Percentiles rank a stretch among this genome's conserved stretches.
Conservation (phyloP, 2,329 filamentous ascomycete genomes). For the Colletotrichum sidae region DNA sequence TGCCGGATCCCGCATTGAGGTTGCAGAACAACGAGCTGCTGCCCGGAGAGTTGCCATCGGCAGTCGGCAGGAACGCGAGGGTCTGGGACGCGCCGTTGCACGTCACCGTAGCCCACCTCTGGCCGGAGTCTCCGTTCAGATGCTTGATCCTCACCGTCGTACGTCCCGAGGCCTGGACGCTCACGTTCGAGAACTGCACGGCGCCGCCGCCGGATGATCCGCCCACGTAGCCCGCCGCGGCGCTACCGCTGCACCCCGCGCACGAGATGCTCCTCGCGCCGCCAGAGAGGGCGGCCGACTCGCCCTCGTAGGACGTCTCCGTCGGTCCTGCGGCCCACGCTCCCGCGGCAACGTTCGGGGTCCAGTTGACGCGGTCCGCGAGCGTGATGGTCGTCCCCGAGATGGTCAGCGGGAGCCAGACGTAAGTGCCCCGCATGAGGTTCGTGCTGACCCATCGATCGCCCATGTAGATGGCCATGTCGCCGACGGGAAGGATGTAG, state of each 20-base stretch:
- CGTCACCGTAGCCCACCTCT: slow-evolving; percentile 64
- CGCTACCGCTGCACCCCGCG: slow-evolving; percentile 60
- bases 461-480: slow-evolving; percentile 70
- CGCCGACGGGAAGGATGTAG: slow-evolving; percentile 62
- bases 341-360: slow-evolving; percentile 57
- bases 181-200: slow-evolving; percentile 59
- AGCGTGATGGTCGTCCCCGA: slow-evolving; percentile 63
- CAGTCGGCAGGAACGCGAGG: slow-evolving; percentile 66
- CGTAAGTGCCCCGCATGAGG: slow-evolving; percentile 70
- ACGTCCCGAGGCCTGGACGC: slow-evolving; percentile 54
- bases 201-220: slow-evolving; percentile 55
- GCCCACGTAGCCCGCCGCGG: slow-evolving; percentile 67
- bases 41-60: slow-evolving; percentile 52
- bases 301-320: slow-evolving; percentile 65
- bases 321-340: slow-evolving; percentile 56
- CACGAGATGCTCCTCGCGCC: slow-evolving; percentile 61
- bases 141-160: slow-evolving; percentile 68
- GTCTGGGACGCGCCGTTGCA: slow-evolving; percentile 66
- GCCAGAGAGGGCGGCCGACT: slow-evolving; percentile 57
- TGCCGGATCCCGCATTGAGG: slow-evolving; percentile 58
- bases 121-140: slow-evolving; percentile 64
- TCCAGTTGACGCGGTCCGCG: slow-evolving; percentile 67
- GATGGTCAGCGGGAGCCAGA: slow-evolving; percentile 72
- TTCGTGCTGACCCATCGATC: slow-evolving; percentile 73
- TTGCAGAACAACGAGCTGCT: slow-evolving; percentile 61